Base-by-base conservation (phyloP, 1,284 basidiomycete genomes). In the Sporisorium exsertum region DNA sequence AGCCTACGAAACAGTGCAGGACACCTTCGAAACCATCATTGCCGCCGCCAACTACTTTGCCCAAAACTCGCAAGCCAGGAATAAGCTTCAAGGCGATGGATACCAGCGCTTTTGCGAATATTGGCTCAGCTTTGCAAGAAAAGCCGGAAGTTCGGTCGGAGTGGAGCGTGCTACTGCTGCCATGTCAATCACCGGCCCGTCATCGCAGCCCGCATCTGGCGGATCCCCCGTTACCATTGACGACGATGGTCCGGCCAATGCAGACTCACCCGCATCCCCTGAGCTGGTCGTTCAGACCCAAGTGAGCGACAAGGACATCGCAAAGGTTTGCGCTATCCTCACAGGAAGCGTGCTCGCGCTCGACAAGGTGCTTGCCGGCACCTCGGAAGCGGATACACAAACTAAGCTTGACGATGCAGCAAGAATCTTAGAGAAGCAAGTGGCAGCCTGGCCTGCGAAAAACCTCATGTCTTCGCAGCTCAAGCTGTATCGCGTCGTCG, bases 61-160 rank as follows among this genome's bases (percentile, higher is more conserved):
- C 2, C 63, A 72, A n/a, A 37, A 58, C 13, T 42, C 63, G 15
- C 37, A 55, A 26, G 37, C 33, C 3, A 52, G 58, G 18, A 58
- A 27, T 57, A 70, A 68, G 49, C 33, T 60, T 1, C 33, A 52
- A 46, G 64, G 72, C 20, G 65, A 71, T 3, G 77, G 65, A 13
- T 77, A 57, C 49, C 57, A 57, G 55, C 72, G 53, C 42, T 79
- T 79, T 32, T 72, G 73, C 68, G 77, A 79, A 37, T 53, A 64
- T 26, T 79, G 77, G 77, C 58, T 77, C 47, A 65, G 52, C 26
- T 64, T 77, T 33, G 77, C 77, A 1, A 58, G 58, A n/a, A 67
- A 68, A 49, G 72, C 63, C 1, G 64, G 73, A 20, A 71, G 64
- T 58, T 50, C 60, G 7, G 24, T 24, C n/a, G 66, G 72, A 10